These are phyloP conservation scores for Microsporum ferrugineum DNA, from an alignment of 2,329 filamentous ascomycete species.

Conservation along the genomic window DNA sequence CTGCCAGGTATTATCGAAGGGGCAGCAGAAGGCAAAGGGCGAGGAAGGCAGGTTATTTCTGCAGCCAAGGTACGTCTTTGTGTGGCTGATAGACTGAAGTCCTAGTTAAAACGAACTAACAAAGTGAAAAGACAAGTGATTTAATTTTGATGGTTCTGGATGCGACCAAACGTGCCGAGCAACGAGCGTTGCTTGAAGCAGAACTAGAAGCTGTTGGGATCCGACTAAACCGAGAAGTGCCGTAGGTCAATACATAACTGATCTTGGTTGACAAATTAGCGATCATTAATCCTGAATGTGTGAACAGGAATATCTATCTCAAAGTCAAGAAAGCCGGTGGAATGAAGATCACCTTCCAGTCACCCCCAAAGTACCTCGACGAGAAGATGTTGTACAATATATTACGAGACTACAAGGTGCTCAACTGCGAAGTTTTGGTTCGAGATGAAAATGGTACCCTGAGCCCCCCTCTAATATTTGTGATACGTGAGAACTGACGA, in stretches of 20 bases:
- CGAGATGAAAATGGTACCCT: conserved; percentile 70
- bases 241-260: conserved; percentile 43
- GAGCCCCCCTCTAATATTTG: neutral
- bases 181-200: conserved; percentile 75
- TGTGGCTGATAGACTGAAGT: neutral
- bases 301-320: conserved; percentile 77
- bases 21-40: conserved; percentile 85
- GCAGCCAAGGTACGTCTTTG: conserved; percentile 59
- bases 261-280: neutral
- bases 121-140: conserved; percentile 59
- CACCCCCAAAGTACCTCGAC: conserved; percentile 79
- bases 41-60: conserved; percentile 91
- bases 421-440: conserved; percentile 92
- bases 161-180: conserved; percentile 91
- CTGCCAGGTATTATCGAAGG: conserved; percentile 97
- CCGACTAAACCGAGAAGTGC: conserved; percentile 77
- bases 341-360: conserved; percentile 95
- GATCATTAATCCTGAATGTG: neutral
- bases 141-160: conserved; percentile 94
- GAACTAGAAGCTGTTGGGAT: conserved; percentile 95
- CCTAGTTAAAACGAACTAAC: neutral
- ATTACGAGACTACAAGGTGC: conserved; percentile 93
- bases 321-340: conserved; percentile 92
- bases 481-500: neutral
- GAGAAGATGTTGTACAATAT: conserved; percentile 99